Conservation (phyloP, 768 basidiomycete genomes). For the Calocybe cyanea region DNA sequence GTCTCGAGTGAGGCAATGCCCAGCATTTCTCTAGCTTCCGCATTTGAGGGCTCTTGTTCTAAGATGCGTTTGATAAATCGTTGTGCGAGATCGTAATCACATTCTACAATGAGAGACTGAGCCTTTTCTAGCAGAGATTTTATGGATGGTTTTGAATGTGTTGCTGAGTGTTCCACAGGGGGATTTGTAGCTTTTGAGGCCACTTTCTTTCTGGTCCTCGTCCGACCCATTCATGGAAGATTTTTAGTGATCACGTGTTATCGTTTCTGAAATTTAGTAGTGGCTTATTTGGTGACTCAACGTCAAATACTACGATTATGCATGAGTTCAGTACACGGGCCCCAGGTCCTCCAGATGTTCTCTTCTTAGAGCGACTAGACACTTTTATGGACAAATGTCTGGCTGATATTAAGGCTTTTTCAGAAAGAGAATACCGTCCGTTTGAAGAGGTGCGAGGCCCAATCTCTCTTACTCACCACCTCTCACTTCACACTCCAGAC, state of each 20-base stretch:
- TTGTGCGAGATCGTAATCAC: slow-evolving; percentile 77
- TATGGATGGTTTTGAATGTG: slow-evolving; percentile 38
- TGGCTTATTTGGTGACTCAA: no score
- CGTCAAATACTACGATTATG: slow-evolving; percentile 21
- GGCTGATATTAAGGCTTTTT: slow-evolving; percentile 55
- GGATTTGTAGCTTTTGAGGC: slow-evolving; percentile 29
- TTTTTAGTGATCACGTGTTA: slow-evolving; percentile 27
- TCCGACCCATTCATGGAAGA: slow-evolving; percentile 45
- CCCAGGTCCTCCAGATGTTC: slow-evolving; percentile 35
- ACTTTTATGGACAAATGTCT: slow-evolving; percentile 58
- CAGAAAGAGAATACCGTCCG: slow-evolving; percentile 52
- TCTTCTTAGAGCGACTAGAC: slow-evolving; percentile 65
- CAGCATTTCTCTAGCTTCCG: slow-evolving; percentile 73
- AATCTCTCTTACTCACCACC: slow-evolving; percentile 11
- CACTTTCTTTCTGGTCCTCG: slow-evolving; percentile 45
- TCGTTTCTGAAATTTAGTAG: no score
- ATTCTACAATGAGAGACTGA: slow-evolving; percentile 77
- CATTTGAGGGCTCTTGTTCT: slow-evolving; percentile 57
- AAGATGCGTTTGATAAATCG: slow-evolving; percentile 69
- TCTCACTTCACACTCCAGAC: slow-evolving; percentile 31
- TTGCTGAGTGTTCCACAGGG: slow-evolving; percentile 16
- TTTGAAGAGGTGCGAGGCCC: slow-evolving; percentile 53
- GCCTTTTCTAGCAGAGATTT: slow-evolving; percentile 68
- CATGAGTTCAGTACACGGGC: slow-evolving; percentile 31
- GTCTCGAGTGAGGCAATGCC: slow-evolving; percentile 77